phyloP scores from a whole-genome alignment of 2,329 filamentous ascomycete species.

The Lasiodiplodia sp. region DNA sequence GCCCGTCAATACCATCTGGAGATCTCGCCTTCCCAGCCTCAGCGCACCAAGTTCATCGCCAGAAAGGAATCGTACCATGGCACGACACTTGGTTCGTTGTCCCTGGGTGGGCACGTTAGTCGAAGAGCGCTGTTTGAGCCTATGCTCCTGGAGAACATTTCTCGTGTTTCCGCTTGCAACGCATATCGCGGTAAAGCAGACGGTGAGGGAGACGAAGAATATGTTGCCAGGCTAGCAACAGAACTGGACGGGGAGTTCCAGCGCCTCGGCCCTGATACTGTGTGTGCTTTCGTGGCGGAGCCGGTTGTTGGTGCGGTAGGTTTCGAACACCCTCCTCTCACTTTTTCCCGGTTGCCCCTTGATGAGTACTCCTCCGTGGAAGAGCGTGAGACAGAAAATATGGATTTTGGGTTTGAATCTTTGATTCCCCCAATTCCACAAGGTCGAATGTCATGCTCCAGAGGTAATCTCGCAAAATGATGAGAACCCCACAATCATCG shows the following conservation, averaged over 20 bases:
- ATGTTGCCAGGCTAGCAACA: slow-evolving; percentile 65
- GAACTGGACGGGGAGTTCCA: slow-evolving; percentile 75
- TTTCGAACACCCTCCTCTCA: slow-evolving; percentile 30
- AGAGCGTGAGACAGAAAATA: not conserved
- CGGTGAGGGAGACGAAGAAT: slow-evolving; percentile 64
- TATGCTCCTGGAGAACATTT: slow-evolving; percentile 64
- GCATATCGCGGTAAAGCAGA: slow-evolving; percentile 65
- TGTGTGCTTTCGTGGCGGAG: slow-evolving; percentile 77
- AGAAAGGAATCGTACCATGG: slow-evolving; percentile 74
- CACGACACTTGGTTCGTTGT: slow-evolving; percentile 71
- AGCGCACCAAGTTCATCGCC: slow-evolving; percentile 68
- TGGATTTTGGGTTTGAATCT: no score
- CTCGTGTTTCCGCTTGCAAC: slow-evolving; percentile 71
- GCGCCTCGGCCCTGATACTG: slow-evolving; percentile 67
- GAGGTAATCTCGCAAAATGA: no score
- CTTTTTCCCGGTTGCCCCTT: not conserved
- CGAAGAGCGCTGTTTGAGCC: slow-evolving; percentile 69
- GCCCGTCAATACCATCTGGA: slow-evolving; percentile 72
- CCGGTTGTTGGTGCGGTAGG: slow-evolving; percentile 74
- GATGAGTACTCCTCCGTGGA: not conserved
- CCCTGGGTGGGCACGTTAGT: slow-evolving; percentile 67
- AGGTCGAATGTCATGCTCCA: no score
- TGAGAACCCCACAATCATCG: no score
- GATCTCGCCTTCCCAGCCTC: slow-evolving; percentile 58
- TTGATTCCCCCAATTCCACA: no score